Evolutionary conservation across 768 basidiomycete genomes (phyloP).

Genomic region (Daedaleopsis sinensis): DNA sequence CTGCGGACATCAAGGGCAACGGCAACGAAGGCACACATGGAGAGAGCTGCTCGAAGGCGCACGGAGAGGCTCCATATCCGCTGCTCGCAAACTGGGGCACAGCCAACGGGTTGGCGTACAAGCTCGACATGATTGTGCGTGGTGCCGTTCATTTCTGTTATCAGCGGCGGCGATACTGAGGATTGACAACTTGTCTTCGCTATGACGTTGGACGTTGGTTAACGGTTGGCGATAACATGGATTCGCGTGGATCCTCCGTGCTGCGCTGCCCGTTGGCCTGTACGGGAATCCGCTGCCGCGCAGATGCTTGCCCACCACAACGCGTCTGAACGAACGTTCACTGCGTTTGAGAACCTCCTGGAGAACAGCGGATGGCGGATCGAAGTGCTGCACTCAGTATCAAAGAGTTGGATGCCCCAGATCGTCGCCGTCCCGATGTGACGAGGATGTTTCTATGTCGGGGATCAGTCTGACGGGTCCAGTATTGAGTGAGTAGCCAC

Average conservation of each 20-base stretch:
- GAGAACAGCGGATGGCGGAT: neutral
- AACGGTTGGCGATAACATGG: neutral
- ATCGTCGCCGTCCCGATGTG: conserved; percentile 10
- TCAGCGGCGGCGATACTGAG: neutral
- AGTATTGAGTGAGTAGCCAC: too few species aligned
- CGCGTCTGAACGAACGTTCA: conserved; percentile 10
- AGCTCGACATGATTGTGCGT: conserved; percentile 22
- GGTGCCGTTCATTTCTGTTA: too few species aligned
- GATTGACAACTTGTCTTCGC: neutral
- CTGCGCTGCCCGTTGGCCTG: too few species aligned
- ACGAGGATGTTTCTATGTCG: neutral
- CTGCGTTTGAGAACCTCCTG: conserved; percentile 6
- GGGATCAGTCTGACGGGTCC: too few species aligned
- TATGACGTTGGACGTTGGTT: neutral
- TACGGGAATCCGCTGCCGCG: too few species aligned
- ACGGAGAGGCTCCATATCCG: conserved; percentile 21
- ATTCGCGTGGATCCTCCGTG: neutral
- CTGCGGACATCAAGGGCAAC: too few species aligned
- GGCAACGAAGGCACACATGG: too few species aligned
- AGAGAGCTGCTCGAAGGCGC: too few species aligned
- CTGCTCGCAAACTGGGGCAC: conserved; percentile 29
- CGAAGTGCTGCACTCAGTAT: conserved; percentile 5
- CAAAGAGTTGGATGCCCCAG: conserved; percentile 11
- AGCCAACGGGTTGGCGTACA: conserved; percentile 17
- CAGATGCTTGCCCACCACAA: conserved; percentile 17